Percentiles rank a stretch among this genome's conserved stretches.
Conservation (phyloP, 2,329 filamentous ascomycete genomes). For the Albophoma yamanashiensis region DNA sequence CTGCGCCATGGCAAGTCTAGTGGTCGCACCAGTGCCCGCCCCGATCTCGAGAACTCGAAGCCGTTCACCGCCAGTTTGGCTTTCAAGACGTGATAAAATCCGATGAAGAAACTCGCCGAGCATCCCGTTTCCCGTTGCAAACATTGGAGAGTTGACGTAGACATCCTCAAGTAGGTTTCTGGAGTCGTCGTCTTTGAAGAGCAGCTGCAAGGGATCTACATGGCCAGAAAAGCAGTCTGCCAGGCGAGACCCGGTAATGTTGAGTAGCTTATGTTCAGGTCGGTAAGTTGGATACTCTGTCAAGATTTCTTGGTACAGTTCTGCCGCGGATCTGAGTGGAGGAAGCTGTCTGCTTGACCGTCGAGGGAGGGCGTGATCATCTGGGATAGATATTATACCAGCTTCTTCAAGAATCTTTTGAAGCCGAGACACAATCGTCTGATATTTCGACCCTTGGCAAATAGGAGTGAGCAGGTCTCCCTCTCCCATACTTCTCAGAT, state of each 20-base stretch:
- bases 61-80: background rate
- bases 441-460: background rate
- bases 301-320: background rate
- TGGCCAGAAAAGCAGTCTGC: slow-evolving; percentile 26
- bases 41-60: slow-evolving; percentile 32
- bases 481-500: background rate
- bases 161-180: slow-evolving; percentile 21
- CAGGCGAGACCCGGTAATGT: slow-evolving; percentile 16
- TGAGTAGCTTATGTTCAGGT: background rate
- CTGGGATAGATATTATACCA: background rate
- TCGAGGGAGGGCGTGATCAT: background rate
- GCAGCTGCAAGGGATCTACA: slow-evolving; percentile 22
- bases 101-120: slow-evolving; percentile 4
- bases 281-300: background rate
- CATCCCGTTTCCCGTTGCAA: slow-evolving; percentile 9
- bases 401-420: background rate
- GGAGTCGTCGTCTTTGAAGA: slow-evolving; percentile 22
- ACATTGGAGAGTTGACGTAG: slow-evolving; percentile 20
- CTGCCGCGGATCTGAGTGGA: background rate
- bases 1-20: slow-evolving; percentile 15
- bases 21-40: slow-evolving; percentile 31
- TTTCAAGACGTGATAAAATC: background rate
- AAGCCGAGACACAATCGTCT: background rate
- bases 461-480: background rate
- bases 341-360: background rate